These are phyloP conservation scores for Fusarium praegraminearum DNA, from an alignment of 2,329 filamentous ascomycete genomes.

Conservation along the genomic window DNA sequence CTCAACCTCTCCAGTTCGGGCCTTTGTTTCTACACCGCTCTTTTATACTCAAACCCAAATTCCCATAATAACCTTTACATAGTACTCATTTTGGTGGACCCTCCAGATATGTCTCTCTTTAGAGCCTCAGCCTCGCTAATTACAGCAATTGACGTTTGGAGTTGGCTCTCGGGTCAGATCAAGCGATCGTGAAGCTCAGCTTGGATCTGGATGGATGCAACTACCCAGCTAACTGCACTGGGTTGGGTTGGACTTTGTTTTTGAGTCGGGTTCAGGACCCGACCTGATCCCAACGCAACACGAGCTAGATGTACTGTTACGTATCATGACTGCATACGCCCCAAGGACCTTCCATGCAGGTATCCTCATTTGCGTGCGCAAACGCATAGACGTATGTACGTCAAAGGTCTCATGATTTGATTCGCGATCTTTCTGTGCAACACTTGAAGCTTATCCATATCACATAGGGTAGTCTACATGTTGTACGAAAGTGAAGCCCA, in stretches of 20 bases:
- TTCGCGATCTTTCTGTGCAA: constrained; percentile 40
- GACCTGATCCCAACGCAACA: constrained; percentile 32
- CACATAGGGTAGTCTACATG: constrained; percentile 1
- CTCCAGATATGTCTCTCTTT: constrained; percentile 35
- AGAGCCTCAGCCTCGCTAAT: constrained; percentile 17
- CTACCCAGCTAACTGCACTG: constrained; percentile 27
- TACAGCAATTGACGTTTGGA: constrained; percentile 20
- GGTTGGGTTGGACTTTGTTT: constrained; percentile 26
- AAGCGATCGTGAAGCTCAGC: constrained; percentile 17
- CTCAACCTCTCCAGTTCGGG: constrained; percentile 37
- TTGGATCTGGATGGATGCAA: constrained; percentile 23
- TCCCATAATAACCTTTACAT: constrained; percentile 27
- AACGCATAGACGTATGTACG: constrained; percentile 39
- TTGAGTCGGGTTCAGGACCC: constrained; percentile 32
- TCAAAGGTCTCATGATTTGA: constrained; percentile 34
- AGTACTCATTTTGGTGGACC: constrained; percentile 35
- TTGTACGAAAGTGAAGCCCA: constrained; percentile 24
- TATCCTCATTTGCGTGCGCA: constrained; percentile 42
- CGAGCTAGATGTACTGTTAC: constrained; percentile 39
- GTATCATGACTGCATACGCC: constrained; percentile 47
- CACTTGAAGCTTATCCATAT: constrained; percentile 27
- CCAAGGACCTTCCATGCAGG: constrained; percentile 45
- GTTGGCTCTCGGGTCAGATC: constrained; percentile 24
- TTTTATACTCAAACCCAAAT: constrained; percentile 44
- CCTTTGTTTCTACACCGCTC: constrained; percentile 45